Conservation (phyloP, 805 yeast species). For the Candida krabiensis region DNA sequence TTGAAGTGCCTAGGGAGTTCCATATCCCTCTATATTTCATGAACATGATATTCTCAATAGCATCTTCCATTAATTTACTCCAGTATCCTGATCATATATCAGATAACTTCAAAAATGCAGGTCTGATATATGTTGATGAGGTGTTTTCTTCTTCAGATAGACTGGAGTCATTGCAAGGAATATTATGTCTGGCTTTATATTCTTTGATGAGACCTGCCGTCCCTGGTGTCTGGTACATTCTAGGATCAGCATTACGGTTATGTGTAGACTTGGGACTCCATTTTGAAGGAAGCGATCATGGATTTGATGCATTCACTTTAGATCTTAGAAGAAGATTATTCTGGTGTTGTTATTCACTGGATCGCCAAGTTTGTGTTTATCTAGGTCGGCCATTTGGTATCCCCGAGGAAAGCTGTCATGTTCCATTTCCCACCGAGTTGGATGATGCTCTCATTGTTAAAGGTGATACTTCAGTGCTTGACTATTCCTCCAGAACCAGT, state of each 20-base stretch:
- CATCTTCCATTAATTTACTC: constrained; percentile 71
- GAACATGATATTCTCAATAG: constrained; percentile 76
- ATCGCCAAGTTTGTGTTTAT: constrained; percentile 82
- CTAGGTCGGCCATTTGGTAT: constrained; percentile 87
- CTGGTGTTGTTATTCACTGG: constrained; percentile 88
- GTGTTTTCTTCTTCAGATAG: constrained; percentile 59
- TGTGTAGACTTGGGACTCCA: constrained; percentile 87
- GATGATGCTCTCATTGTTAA: constrained; percentile 66
- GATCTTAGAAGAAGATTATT: constrained; percentile 77
- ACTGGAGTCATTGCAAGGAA: constrained; percentile 71
- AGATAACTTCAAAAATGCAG: constrained; percentile 68
- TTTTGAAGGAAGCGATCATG: constrained; percentile 47
- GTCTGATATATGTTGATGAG: constrained; percentile 56
- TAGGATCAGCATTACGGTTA: constrained; percentile 76
- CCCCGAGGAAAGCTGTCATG: constrained; percentile 75
- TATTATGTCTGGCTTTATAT: constrained; percentile 65
- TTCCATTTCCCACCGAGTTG: constrained; percentile 67
- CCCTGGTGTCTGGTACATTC: constrained; percentile 91
- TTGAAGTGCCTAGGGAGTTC: constrained; percentile 46
- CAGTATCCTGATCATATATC: constrained; percentile 65
- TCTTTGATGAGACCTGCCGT: constrained; percentile 85
- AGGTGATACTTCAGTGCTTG: constrained; percentile 30
- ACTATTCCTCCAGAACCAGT: constrained; percentile 39
- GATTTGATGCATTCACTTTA: constrained; percentile 51
- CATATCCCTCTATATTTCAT: constrained; percentile 66